Conservation (phyloP, 345 rosid species). For the Populus simonii region DNA sequence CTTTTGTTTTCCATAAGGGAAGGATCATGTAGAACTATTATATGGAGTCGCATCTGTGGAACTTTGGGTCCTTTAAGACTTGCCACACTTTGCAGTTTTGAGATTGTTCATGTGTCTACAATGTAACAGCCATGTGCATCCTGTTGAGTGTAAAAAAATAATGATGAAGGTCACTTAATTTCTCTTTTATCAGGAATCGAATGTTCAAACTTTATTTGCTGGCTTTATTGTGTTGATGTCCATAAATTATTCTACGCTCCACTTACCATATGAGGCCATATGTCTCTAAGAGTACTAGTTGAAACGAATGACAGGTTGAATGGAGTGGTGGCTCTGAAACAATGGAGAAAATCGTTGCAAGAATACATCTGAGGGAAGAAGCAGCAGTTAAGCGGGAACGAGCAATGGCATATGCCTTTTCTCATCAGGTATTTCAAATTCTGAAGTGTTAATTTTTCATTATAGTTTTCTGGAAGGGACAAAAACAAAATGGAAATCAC, state of each 20-base stretch:
- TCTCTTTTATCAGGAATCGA: not conserved
- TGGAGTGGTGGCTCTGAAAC: constrained; percentile 82
- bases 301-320: constrained; percentile 61
- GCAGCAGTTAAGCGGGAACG: constrained; percentile 89
- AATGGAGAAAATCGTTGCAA: constrained; percentile 65
- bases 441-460: not conserved
- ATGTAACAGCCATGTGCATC: not conserved
- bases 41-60: not conserved
- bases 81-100: not conserved
- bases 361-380: constrained; percentile 79
- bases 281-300: not conserved
- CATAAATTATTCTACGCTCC: not conserved
- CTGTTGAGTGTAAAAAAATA: not conserved
- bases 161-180: not conserved
- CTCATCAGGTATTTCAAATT: constrained; percentile 70
- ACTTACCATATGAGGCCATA: not conserved
- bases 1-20: not conserved
- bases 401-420: constrained; percentile 91
- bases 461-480: not conserved
- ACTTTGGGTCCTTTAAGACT: not conserved
- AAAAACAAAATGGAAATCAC: constrained; percentile 2
- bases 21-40: not conserved
- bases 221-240: not conserved
- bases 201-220: not conserved
- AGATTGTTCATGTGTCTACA: not conserved